Percentiles rank a stretch among this genome's conserved stretches.
These are phyloP conservation scores for Phaeosphaeriaceae sp. DNA, from an alignment of 2,329 filamentous ascomycete species.

Conservation along the genomic window DNA sequence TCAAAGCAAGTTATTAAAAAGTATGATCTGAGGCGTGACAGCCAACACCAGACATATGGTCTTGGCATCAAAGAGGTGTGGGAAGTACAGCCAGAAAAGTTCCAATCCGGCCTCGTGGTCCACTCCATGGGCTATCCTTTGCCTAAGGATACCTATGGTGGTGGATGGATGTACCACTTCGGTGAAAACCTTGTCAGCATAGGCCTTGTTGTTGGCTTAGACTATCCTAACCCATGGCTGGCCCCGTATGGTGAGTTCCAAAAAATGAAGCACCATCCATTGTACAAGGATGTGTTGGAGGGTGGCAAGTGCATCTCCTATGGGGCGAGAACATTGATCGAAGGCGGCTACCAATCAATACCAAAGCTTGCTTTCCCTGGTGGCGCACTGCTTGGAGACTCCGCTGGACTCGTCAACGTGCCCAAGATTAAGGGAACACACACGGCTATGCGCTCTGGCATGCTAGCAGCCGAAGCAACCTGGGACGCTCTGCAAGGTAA, in stretches of 20 bases:
- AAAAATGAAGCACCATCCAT: slow-evolving; percentile 97
- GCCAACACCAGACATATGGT: slow-evolving; percentile 93
- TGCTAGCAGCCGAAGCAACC: slow-evolving; percentile 92
- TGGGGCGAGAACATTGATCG: slow-evolving; percentile 86
- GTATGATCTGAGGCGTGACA: slow-evolving; percentile 86
- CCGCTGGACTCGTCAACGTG: slow-evolving; percentile 94
- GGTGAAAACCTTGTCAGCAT: slow-evolving; percentile 95
- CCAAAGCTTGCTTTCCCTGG: slow-evolving; percentile 97
- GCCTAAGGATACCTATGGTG: slow-evolving; percentile 87
- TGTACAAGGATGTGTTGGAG: slow-evolving; percentile 85
- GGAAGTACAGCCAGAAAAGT: slow-evolving; percentile 94
- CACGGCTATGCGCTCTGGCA: slow-evolving; percentile 96
- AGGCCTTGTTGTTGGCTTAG: slow-evolving; percentile 88
- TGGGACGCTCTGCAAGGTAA: slow-evolving; percentile 72
- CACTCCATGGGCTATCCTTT: slow-evolving; percentile 95
- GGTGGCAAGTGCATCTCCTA: slow-evolving; percentile 98
- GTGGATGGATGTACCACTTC: slow-evolving; percentile 99
- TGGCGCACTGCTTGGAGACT: slow-evolving; percentile 93
- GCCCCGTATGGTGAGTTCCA: slow-evolving; percentile 97
- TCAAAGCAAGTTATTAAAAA: slow-evolving; percentile 95
- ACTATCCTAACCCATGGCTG: slow-evolving; percentile 96
- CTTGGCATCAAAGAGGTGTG: slow-evolving; percentile 96
- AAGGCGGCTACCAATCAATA: slow-evolving; percentile 97
- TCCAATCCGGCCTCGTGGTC: slow-evolving; percentile 81
- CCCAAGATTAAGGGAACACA: slow-evolving; percentile 99